Evolutionary conservation across 345 rosid genomes (phyloP).

Genomic region (Cardamine chenopodiifolia): DNA sequence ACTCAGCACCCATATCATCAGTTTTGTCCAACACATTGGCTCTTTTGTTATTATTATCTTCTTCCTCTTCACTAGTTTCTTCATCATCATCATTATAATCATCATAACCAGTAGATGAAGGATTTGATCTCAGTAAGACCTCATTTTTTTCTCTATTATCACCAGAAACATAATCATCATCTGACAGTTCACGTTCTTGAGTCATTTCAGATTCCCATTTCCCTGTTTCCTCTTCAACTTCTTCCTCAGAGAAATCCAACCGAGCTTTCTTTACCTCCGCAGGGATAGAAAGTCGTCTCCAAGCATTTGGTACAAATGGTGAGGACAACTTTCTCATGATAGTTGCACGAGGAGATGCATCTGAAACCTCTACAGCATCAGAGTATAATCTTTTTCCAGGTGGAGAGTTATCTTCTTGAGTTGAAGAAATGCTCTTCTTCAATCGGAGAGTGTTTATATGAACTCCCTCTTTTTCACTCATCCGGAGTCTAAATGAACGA

Average conservation of each 20-base stretch:
- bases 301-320: constrained; percentile 37
- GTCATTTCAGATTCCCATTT: constrained; percentile 50
- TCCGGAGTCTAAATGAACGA: constrained; percentile 18
- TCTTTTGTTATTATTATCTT: constrained; percentile 1
- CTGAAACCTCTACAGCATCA: constrained; percentile 35
- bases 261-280: constrained; percentile 46
- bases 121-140: constrained; percentile 35
- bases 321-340: constrained; percentile 41
- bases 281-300: constrained; percentile 31
- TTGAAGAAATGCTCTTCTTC: constrained; percentile 32
- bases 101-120: constrained; percentile 40
- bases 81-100: constrained; percentile 39
- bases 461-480: constrained; percentile 27
- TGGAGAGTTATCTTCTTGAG: constrained; percentile 33
- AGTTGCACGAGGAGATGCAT: constrained; percentile 43
- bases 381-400: neutral
- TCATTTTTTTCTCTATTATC: constrained; percentile 45
- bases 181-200: constrained; percentile 47
- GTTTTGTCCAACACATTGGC: constrained; percentile 26
- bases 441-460: constrained; percentile 16
- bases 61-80: constrained; percentile 44
- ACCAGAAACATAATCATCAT: constrained; percentile 37
- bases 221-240: constrained; percentile 47
- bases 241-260: constrained; percentile 42
- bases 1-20: constrained; percentile 26